These are phyloP conservation scores for Sphenostylis stenocarpa DNA, from an alignment of 306 rosid species.

Conservation along the genomic window DNA sequence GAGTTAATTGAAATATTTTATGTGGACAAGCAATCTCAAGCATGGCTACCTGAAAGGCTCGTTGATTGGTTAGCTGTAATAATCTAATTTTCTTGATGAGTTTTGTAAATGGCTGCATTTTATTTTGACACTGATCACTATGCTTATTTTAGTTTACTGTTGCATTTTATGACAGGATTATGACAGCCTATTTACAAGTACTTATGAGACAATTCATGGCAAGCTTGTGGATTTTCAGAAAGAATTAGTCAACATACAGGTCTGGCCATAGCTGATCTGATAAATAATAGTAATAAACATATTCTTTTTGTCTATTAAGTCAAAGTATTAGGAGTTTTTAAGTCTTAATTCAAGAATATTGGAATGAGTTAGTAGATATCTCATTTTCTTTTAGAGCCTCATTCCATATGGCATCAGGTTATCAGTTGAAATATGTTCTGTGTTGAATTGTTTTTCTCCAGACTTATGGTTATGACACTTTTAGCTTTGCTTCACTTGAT, in stretches of 20 bases:
- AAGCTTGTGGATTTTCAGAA: conserved; percentile 71
- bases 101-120: conserved; percentile 17
- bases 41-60: conserved; percentile 88
- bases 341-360: not conserved
- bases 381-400: not conserved
- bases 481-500: not conserved
- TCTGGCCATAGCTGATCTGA: conserved; percentile 33
- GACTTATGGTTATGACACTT: not conserved
- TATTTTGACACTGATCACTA: not conserved
- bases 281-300: not conserved
- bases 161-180: conserved; percentile 64
- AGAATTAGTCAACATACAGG: conserved; percentile 76
- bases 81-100: conserved; percentile 40
- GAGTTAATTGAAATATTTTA: conserved; percentile 89
- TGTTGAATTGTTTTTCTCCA: not conserved
- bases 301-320: not conserved
- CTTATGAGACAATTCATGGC: conserved; percentile 66
- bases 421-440: not conserved
- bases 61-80: conserved; percentile 98
- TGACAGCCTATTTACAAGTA: conserved; percentile 73
- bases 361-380: not conserved
- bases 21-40: conserved; percentile 83
- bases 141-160: conserved; percentile 21
- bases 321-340: conserved; percentile 1
- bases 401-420: not conserved